phyloP scores from a whole-genome alignment of 352 stramenopile genomes.

The Lagenidium giganteum region DNA sequence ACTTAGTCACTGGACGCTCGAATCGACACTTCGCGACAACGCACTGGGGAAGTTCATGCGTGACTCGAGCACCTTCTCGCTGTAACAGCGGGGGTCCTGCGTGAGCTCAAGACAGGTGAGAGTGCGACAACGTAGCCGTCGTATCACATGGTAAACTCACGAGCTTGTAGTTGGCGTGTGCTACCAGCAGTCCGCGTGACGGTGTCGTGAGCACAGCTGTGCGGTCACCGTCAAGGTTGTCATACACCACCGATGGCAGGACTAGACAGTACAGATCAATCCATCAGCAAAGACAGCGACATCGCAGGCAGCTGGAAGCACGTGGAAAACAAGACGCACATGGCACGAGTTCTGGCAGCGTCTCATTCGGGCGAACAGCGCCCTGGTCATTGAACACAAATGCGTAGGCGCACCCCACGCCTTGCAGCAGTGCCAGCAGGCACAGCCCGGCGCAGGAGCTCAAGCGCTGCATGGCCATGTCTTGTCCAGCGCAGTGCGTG shows the following conservation, averaged over 20 bases:
- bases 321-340: too few relatives aligned
- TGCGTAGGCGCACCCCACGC: too few relatives aligned
- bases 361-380: constrained; percentile 12
- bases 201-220: constrained; percentile 31
- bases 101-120: too few relatives aligned
- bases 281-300: neutral
- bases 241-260: constrained; percentile 38
- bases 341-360: constrained; percentile 16
- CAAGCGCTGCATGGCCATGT: too few relatives aligned
- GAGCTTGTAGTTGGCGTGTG: constrained; percentile 46
- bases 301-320: neutral
- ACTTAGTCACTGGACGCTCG: too few relatives aligned
- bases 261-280: constrained; percentile 17
- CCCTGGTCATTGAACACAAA: too few relatives aligned
- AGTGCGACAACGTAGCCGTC: too few relatives aligned
- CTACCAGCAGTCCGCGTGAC: constrained; percentile 33
- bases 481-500: too few relatives aligned
- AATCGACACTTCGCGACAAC: too few relatives aligned
- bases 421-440: too few relatives aligned
- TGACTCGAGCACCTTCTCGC: constrained; percentile 43
- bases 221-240: constrained; percentile 44
- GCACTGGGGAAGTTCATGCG: constrained; percentile 41
- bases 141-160: too few relatives aligned
- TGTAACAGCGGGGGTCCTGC: constrained; percentile 53
- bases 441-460: too few relatives aligned